Conservation (phyloP, 179 eudicot genomes). For the Vitellaria paradoxa region DNA sequence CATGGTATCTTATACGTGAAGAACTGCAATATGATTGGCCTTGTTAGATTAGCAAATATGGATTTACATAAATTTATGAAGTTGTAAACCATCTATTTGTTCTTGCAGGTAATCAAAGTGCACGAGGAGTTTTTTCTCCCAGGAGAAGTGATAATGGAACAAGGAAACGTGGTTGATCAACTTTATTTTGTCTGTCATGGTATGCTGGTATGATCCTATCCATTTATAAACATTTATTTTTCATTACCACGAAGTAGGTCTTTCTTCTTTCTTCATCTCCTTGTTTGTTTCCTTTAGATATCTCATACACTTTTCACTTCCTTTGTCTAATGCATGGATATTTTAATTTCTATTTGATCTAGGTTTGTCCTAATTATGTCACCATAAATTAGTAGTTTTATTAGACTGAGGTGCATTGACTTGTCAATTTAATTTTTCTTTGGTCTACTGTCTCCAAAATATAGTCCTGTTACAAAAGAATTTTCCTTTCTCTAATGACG, state of each 20-base stretch:
- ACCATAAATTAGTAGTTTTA: not conserved
- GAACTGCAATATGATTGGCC: not conserved
- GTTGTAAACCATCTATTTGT: not conserved
- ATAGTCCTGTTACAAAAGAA: conserved; percentile 1
- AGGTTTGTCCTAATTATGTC: not conserved
- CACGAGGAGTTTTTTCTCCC: conserved; percentile 95
- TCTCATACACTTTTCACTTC: not conserved
- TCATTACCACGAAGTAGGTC: not conserved
- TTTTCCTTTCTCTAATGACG: not conserved
- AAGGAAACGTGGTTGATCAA: conserved; percentile 91
- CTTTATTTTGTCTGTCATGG: conserved; percentile 91
- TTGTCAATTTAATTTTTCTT: not conserved
- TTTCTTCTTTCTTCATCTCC: not conserved
- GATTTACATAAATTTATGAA: not conserved
- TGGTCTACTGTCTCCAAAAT: not conserved
- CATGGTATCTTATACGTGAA: not conserved
- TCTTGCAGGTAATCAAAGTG: conserved; percentile 63
- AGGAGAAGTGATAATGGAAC: conserved; percentile 91
- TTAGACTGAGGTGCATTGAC: not conserved
- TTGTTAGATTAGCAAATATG: not conserved
- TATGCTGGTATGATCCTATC: conserved; percentile 51
- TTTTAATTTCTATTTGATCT: not conserved
- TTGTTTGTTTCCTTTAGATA: not conserved
- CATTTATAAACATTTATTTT: not conserved
- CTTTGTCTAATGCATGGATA: not conserved